phyloP scores from a whole-genome alignment of 139 green algal species.

The Picochlorum sp. region DNA sequence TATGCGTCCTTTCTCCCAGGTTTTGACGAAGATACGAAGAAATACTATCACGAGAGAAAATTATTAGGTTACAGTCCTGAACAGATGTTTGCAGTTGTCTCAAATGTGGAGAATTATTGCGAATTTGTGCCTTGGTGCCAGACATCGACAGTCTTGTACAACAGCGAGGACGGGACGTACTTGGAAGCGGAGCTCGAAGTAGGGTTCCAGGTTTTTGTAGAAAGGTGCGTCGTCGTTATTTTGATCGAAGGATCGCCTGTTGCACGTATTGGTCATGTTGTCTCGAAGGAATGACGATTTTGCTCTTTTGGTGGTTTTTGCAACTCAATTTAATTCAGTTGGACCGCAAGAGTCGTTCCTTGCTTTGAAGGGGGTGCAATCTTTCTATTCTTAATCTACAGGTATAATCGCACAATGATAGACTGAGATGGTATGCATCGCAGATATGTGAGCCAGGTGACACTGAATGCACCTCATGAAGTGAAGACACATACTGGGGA shows the following conservation, averaged over 20 bases:
- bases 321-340: no score
- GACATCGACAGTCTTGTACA: conserved; percentile 29
- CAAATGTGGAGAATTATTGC: conserved; percentile 67
- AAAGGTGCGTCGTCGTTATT: no score
- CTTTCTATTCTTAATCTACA: not conserved
- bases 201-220: conserved; percentile 76
- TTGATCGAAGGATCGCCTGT: conserved; percentile 2
- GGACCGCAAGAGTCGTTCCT: no score
- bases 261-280: no score
- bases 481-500: conserved; percentile 46
- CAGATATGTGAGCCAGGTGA: conserved; percentile 73
- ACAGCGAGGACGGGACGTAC: conserved; percentile 18
- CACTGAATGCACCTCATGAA: conserved; percentile 25
- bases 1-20: conserved; percentile 5
- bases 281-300: no score
- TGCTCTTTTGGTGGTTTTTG: no score
- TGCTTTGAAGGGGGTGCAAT: no score
- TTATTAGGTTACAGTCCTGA: conserved; percentile 52
- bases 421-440: no score
- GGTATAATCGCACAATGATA: not conserved
- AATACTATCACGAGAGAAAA: conserved; percentile 25
- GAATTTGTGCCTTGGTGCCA: conserved; percentile 88
- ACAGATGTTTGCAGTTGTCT: conserved; percentile 77
- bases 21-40: conserved; percentile 12
- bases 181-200: conserved; percentile 89